Percentiles rank a stretch among this genome's conserved stretches.
These are phyloP conservation scores for Penicillium sp. DNA, from an alignment of 2,329 filamentous ascomycete species.

Conservation along the genomic window DNA sequence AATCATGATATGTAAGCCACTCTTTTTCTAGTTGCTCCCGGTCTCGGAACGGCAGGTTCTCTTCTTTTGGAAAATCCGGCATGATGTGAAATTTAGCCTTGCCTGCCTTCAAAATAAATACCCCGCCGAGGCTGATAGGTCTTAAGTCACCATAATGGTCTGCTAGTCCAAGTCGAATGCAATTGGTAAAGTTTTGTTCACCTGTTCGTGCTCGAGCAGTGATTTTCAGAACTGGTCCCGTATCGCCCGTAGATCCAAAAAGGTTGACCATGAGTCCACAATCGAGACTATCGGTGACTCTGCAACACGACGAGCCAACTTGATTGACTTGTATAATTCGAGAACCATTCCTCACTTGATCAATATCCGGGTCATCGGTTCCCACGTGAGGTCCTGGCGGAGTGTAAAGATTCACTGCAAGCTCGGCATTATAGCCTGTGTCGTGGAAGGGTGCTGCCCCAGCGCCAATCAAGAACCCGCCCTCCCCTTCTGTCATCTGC, in stretches of 20 bases:
- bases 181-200: slow-evolving; percentile 24
- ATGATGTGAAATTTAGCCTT: slow-evolving; percentile 52
- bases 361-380: neutral
- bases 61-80: slow-evolving; percentile 50
- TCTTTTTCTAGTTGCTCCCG: slow-evolving; percentile 37
- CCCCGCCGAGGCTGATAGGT: slow-evolving; percentile 50
- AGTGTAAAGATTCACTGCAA: slow-evolving; percentile 50
- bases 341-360: slow-evolving; percentile 18
- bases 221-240: slow-evolving; percentile 47
- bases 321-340: slow-evolving; percentile 20
- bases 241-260: slow-evolving; percentile 44
- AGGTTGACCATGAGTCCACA: slow-evolving; percentile 55
- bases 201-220: slow-evolving; percentile 38
- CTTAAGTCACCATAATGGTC: slow-evolving; percentile 41
- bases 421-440: slow-evolving; percentile 52
- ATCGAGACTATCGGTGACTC: slow-evolving; percentile 37
- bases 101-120: slow-evolving; percentile 49
- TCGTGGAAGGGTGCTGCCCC: slow-evolving; percentile 53
- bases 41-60: slow-evolving; percentile 37
- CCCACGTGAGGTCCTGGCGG: neutral
- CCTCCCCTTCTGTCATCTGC: slow-evolving; percentile 42
- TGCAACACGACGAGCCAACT: slow-evolving; percentile 22
- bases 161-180: slow-evolving; percentile 23
- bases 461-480: slow-evolving; percentile 48
- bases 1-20: slow-evolving; percentile 52